Evolutionary conservation across 139 green algal genomes (phyloP), one percentile per base, ranked within the genome.

Genomic region (Chlamydomonas asymmetrica): DNA sequence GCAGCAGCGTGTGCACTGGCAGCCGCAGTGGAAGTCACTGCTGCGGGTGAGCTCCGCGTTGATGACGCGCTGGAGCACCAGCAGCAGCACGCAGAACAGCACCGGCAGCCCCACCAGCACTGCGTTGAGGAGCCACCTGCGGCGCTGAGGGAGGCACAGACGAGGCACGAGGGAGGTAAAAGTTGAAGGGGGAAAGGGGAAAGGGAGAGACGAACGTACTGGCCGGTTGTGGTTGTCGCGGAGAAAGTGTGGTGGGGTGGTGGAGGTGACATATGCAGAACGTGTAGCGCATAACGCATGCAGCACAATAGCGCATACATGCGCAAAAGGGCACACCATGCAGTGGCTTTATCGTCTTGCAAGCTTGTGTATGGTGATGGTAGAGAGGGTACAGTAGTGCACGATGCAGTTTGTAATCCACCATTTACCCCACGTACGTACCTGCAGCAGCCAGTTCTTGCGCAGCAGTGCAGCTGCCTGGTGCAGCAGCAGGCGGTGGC

Each of bases 1-100:
- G 74, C 87, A 92, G 81, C 87, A 92, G 34, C 71, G 63, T 1
- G 72, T 40, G 72, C 87, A 92, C 62, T 64, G 61, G 75, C 86
- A 92, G 66, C 87, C 87, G 73, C 87, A 92, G 22, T 66, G 73
- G 75, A 80, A 89, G 27, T 75, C 57, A 1, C 49, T 38, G 9
- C 43, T 59, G 9, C 63, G 38, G 37, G 79, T 52, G 25, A 92
- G 66, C 84, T 90, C 78, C 23, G 60, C 37, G 62, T 92, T 88
- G 57, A 92, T 85, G 60, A 88, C 56, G 3, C 85, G 37, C 69
- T 92, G 86, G 7, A 92, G 68, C 18, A 78, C 81, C 66, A 81
- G 80, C 66, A 92, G 79, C 45, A 92, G 65, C 29, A 81, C 59
- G 76, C 75, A 87, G 45, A 92, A 81, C 6, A 92, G 23, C 22